Percentiles rank a stretch among this genome's conserved stretches.
These are phyloP conservation scores for Globisporangium orthogonon DNA, from an alignment of 352 stramenopile genomes.

Conservation along the genomic window DNA sequence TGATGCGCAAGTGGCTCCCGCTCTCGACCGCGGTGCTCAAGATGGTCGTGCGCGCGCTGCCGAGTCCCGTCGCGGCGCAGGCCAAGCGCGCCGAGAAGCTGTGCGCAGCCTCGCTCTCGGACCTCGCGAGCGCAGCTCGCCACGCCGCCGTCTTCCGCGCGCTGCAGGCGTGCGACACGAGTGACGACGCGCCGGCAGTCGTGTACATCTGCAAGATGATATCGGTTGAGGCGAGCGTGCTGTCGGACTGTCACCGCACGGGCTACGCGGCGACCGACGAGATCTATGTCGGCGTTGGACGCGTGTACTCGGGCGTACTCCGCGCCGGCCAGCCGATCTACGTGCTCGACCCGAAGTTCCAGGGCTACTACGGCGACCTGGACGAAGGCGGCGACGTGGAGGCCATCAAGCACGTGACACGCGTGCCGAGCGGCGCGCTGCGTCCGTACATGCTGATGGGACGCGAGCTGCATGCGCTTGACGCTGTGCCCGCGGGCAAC, in stretches of 20 bases:
- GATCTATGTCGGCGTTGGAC: slow-evolving; percentile 89
- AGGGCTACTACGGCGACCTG: slow-evolving; percentile 35
- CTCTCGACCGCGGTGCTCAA: slow-evolving; percentile 81
- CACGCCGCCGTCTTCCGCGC: slow-evolving; percentile 39
- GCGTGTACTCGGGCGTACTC: slow-evolving; percentile 88
- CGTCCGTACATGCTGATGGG: slow-evolving; percentile 93
- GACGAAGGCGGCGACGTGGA: slow-evolving; percentile 19
- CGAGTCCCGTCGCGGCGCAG: slow-evolving; percentile 72
- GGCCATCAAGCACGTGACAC: slow-evolving; percentile 51
- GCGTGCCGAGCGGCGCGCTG: slow-evolving; percentile 36
- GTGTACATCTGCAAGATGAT: slow-evolving; percentile 93
- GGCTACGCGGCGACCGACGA: slow-evolving; percentile 45
- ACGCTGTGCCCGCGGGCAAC: slow-evolving; percentile 83
- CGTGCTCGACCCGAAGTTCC: slow-evolving; percentile 89
- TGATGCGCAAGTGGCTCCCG: slow-evolving; percentile 90
- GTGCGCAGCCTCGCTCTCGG: slow-evolving; percentile 31
- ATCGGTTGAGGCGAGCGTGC: slow-evolving; percentile 78
- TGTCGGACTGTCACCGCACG: slow-evolving; percentile 62
- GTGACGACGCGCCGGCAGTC: slow-evolving; percentile 61
- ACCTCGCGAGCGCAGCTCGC: slow-evolving; percentile 23
- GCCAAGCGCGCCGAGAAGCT: slow-evolving; percentile 62
- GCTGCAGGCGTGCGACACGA: slow-evolving; percentile 50
- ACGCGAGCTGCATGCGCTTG: slow-evolving; percentile 70
- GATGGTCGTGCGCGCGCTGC: slow-evolving; percentile 87
- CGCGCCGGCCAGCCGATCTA: slow-evolving; percentile 50